These are phyloP conservation scores for Aspergillus luchuensis DNA, from an alignment of 2,329 filamentous ascomycete species.

Conservation along the genomic window DNA sequence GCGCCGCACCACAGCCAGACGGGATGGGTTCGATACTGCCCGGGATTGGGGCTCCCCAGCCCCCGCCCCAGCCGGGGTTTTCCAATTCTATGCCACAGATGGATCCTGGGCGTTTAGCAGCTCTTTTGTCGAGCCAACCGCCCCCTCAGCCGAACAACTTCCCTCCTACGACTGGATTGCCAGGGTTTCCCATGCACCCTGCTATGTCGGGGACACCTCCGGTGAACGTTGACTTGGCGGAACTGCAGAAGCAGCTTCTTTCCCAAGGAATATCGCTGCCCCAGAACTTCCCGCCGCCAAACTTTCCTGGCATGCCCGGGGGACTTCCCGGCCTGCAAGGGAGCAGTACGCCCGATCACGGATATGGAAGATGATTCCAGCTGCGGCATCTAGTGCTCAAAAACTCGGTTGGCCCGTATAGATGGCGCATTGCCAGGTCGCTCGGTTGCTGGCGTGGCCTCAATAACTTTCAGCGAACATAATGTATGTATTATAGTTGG, in stretches of 20 bases:
- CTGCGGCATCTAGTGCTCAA: constrained; percentile 32
- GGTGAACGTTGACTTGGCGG: constrained; percentile 41
- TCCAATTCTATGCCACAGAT: constrained; percentile 51
- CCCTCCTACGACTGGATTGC: constrained; percentile 38
- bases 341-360: constrained; percentile 39
- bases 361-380: constrained; percentile 41
- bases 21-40: constrained; percentile 49
- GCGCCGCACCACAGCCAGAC: constrained; percentile 50
- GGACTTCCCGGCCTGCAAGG: constrained; percentile 40
- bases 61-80: constrained; percentile 36
- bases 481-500: constrained; percentile 11
- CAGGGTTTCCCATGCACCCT: constrained; percentile 43
- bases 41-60: constrained; percentile 50
- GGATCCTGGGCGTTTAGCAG: constrained; percentile 45
- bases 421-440: constrained; percentile 34
- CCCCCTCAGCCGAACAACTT: constrained; percentile 28
- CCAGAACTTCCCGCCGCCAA: constrained; percentile 39
- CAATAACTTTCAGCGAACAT: constrained; percentile 3
- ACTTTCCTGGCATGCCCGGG: constrained; percentile 41
- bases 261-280: constrained; percentile 40
- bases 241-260: constrained; percentile 42
- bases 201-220: constrained; percentile 53
- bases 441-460: constrained; percentile 10
- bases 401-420: neutral
- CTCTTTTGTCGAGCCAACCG: constrained; percentile 51